Evolutionary conservation across 2,329 filamentous ascomycete species (phyloP).

Genomic region (Fusarium devonianum): DNA sequence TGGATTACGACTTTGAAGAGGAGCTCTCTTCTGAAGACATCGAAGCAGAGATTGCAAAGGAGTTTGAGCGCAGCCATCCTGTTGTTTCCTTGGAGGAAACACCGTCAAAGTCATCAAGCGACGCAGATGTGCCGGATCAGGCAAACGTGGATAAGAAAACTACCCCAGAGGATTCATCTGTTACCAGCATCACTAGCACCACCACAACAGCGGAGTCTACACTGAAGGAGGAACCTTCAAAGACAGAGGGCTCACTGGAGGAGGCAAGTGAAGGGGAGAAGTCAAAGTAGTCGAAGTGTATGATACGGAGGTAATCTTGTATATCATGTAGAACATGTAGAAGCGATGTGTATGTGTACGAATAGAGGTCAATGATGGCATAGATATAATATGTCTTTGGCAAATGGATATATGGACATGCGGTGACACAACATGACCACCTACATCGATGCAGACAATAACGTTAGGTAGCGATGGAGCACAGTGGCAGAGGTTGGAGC

Average conservation of each 20-base stretch:
- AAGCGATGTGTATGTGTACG: conserved; percentile 6
- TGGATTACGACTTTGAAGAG: not conserved
- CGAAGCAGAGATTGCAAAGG: not conserved
- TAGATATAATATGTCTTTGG: not conserved
- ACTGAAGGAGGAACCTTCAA: too few species aligned
- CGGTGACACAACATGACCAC: not conserved
- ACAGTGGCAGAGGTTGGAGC: too few species aligned
- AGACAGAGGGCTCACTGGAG: too few species aligned
- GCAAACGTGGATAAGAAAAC: too few species aligned
- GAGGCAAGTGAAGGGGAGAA: too few species aligned
- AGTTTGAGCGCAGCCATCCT: not conserved
- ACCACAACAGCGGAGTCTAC: too few species aligned
- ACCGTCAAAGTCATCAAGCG: not conserved
- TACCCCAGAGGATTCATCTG: too few species aligned
- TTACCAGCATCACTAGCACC: too few species aligned
- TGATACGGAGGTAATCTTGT: conserved; percentile 14
- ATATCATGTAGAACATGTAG: conserved; percentile 28
- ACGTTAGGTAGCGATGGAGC: too few species aligned
- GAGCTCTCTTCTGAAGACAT: not conserved
- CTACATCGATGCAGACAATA: too few species aligned
- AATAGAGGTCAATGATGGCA: not conserved
- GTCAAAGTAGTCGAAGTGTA: too few species aligned
- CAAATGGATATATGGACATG: too few species aligned
- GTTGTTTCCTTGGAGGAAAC: not conserved
- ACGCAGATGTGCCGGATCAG: not conserved